Evolutionary conservation across 257 asterid genomes (phyloP).

Genomic region (Nicotiana benthamiana): DNA sequence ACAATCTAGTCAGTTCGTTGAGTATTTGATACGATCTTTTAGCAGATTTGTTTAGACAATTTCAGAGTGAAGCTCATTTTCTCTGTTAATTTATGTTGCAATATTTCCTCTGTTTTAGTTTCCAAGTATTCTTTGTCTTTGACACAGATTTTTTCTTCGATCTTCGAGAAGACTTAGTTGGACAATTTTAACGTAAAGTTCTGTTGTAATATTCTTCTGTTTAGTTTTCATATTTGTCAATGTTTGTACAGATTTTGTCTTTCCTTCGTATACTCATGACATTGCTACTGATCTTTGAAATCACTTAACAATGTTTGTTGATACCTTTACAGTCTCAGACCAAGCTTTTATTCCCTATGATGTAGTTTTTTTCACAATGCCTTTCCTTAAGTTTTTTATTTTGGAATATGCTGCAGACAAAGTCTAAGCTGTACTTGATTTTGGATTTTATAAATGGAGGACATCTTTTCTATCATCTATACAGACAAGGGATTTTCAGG

Average conservation of each 20-base stretch:
- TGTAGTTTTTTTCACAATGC: neutral
- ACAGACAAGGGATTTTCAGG: constrained; percentile 95
- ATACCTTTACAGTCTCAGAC: neutral
- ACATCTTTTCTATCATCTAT: constrained; percentile 93
- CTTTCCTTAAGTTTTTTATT: constrained; percentile 8
- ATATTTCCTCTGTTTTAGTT: neutral
- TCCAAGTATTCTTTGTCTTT: neutral
- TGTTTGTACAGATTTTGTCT: neutral
- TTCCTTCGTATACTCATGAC: neutral
- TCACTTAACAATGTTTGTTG: neutral
- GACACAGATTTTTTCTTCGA: neutral
- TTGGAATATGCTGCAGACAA: constrained; percentile 45
- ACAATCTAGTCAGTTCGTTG: neutral
- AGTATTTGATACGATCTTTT: neutral
- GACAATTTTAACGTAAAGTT: neutral
- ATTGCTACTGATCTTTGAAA: neutral
- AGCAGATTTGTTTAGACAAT: neutral
- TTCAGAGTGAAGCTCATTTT: neutral
- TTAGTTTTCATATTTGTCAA: neutral
- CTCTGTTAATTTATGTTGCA: neutral
- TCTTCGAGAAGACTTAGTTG: neutral
- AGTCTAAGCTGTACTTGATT: constrained; percentile 73
- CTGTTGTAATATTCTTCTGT: neutral
- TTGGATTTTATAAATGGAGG: constrained; percentile 91
- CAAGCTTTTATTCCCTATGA: neutral